These are phyloP conservation scores for Boletus edulis DNA, from an alignment of 768 basidiomycete species.

Conservation along the genomic window DNA sequence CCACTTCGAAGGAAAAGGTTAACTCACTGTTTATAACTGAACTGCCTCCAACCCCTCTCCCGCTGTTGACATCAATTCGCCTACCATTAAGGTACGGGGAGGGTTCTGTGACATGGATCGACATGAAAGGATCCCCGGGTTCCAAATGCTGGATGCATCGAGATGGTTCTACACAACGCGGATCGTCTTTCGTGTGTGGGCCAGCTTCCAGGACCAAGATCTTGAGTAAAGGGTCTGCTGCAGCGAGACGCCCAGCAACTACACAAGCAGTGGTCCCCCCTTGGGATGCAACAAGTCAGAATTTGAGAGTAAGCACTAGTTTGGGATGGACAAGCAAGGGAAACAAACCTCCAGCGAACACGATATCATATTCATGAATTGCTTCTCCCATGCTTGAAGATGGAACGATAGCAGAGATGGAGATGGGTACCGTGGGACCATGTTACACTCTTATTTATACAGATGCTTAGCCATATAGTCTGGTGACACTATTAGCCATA, in stretches of 20 bases:
- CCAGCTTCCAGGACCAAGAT: slow-evolving; percentile 31
- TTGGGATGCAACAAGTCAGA: slow-evolving; percentile 11
- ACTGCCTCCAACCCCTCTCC: slow-evolving; percentile 6
- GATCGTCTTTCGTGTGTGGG: slow-evolving; percentile 21
- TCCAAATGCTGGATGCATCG: slow-evolving; percentile 20
- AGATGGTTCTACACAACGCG: slow-evolving; percentile 22
- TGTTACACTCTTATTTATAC: no score
- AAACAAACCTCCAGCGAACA: slow-evolving; percentile 54
- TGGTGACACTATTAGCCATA: slow-evolving; percentile 2
- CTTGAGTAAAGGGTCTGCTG: slow-evolving; percentile 21
- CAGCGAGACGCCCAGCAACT: slow-evolving; percentile 28
- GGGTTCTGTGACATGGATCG: slow-evolving; percentile 15
- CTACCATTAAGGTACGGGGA: slow-evolving; percentile 14
- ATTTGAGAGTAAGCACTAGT: not conserved
- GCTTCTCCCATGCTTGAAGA: not conserved
- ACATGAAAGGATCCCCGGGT: slow-evolving; percentile 15
- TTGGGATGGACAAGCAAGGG: not conserved
- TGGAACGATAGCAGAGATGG: no score
- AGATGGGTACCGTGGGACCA: no score
- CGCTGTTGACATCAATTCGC: slow-evolving; percentile 16
- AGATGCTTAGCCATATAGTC: not conserved
- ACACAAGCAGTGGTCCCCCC: slow-evolving; percentile 38
- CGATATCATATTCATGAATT: slow-evolving; percentile 40
- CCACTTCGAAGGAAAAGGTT: no score
- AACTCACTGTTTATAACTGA: not conserved